phyloP scores from a whole-genome alignment of 1,284 basidiomycete genomes.

The Farysia itapuensis region DNA sequence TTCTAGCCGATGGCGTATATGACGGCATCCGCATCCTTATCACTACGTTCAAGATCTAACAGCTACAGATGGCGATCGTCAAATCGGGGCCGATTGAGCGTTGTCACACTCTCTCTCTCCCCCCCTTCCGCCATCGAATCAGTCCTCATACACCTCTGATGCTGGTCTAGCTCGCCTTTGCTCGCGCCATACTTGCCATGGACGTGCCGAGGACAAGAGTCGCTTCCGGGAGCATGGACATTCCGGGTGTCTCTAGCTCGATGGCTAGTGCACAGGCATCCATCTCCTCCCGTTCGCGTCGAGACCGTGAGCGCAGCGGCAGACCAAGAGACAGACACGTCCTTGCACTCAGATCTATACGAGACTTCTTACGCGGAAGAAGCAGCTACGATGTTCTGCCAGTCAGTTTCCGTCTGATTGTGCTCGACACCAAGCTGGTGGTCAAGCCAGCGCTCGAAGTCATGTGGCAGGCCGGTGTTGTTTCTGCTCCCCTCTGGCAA shows the following conservation, averaged over 20 bases:
- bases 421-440: conserved; percentile 70
- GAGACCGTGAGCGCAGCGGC: conserved; percentile 22
- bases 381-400: conserved; percentile 94
- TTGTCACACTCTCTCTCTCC: too few species aligned
- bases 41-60: too few species aligned
- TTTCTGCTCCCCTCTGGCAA: conserved; percentile 90
- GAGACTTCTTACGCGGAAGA: conserved; percentile 78
- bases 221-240: conserved; percentile 23
- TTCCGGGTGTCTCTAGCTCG: conserved; percentile 17
- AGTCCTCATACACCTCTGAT: too few species aligned
- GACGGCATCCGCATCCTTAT: too few species aligned
- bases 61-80: too few species aligned
- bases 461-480: conserved; percentile 67
- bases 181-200: conserved; percentile 9
- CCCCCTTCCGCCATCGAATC: too few species aligned
- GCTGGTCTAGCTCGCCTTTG: too few species aligned
- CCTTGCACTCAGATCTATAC: conserved; percentile 72
- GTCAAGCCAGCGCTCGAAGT: conserved; percentile 57
- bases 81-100: too few species aligned
- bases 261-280: conserved; percentile 7
- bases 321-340: conserved; percentile 41
- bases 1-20: too few species aligned
- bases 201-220: conserved; percentile 19
- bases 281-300: conserved; percentile 4
- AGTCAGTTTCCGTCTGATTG: conserved; percentile 91